Evolutionary conservation across 345 rosid genomes (phyloP), one percentile per base, ranked within the genome.

Genomic region (Sisymbrium irio): DNA sequence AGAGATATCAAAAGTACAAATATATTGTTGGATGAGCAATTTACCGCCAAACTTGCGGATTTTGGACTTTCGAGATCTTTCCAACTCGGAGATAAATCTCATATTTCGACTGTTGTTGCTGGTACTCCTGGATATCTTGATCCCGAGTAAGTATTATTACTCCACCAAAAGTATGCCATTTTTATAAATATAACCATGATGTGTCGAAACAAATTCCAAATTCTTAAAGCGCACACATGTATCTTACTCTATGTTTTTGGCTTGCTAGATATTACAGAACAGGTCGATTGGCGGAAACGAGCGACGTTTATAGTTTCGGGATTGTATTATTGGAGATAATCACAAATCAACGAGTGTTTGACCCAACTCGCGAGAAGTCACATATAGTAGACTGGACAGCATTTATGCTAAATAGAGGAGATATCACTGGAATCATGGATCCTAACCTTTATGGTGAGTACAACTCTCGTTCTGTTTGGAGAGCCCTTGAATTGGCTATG

Each of bases 271-370:
- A 44, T 22, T 67, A 50, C 14, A 25, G 14, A n/a, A 78, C 78
- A 1, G 40, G 65, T 65, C 73, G 74, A 51, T 40, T 86, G 10
- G 64, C 77, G 1, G 74, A 77, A 73, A 80, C 74, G 65, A 87
- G 83, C 14, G 87, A 85, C 65, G 81, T 87, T 2, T 87, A 82
- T 42, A 82, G 84, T 51, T 86, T 81, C 17, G 83, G 88, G 9
- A 74, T 86, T 20, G 68, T 84, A n/a, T 69, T 87, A 0, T 30
- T 87, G 18, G 86, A 85, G 82, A 61, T 85, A 14, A 77, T 85
- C 27, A 87, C 86, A 7, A 81, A 86, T 49, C 73, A 60, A 53
- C 74, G 72, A 0, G 83, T 80, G 28, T 25, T 81, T 14, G 73
- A 67, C 11, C 67, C 64, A 50, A 49, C 39, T 14, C 64, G 51